These are phyloP conservation scores for Neurospora hispaniola DNA, from an alignment of 495 filamentous ascomycete species.

Conservation along the genomic window DNA sequence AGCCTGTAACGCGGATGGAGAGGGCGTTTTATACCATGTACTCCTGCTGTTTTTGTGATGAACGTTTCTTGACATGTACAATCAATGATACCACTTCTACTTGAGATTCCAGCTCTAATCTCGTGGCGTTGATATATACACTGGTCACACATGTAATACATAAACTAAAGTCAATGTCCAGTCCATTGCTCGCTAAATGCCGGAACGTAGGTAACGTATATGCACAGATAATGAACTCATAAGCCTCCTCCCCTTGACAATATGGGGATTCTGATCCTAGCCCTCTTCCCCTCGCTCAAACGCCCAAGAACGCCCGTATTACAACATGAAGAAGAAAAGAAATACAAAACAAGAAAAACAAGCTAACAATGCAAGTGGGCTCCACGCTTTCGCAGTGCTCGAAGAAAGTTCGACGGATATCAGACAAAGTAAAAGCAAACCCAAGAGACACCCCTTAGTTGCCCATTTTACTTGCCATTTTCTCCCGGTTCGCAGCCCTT, in stretches of 20 bases:
- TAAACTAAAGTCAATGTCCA: neutral
- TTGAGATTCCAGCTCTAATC: neutral
- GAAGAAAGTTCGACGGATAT: neutral
- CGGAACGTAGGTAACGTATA: neutral
- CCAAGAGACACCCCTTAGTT: neutral
- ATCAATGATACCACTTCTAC: neutral
- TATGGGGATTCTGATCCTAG: neutral
- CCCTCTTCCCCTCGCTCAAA: neutral
- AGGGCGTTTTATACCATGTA: neutral
- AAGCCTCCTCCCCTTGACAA: neutral
- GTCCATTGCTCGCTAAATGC: neutral
- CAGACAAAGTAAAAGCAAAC: neutral
- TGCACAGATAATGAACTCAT: neutral
- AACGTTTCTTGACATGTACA: neutral
- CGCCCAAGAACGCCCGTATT: neutral
- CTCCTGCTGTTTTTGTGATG: neutral
- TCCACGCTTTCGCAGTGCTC: neutral
- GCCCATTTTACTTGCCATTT: constrained; percentile 15
- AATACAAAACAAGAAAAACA: neutral
- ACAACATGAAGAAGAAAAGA: neutral
- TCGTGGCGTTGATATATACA: neutral
- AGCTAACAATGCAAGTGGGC: neutral
- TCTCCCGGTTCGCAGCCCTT: constrained; percentile 42
- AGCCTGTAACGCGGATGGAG: neutral
- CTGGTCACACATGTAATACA: neutral